Evolutionary conservation across 2,329 filamentous ascomycete species (phyloP), one percentile per base, ranked within the genome.

Genomic region (Alternaria infectoria): DNA sequence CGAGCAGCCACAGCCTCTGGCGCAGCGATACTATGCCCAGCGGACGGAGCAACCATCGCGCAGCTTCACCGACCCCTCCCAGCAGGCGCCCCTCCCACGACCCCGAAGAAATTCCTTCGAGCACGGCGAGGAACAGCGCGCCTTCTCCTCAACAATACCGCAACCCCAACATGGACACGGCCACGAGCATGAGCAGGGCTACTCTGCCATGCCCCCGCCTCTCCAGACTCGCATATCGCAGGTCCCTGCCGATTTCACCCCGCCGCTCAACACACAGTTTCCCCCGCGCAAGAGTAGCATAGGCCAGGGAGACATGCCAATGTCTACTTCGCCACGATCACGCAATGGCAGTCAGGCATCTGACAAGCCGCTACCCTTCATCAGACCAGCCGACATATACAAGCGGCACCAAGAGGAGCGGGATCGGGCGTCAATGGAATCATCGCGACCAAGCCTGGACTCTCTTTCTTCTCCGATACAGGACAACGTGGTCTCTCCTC

Each of bases 341-440:
- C 73, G 71, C 28, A 67, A 76, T 3, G 69, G 71, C 50, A 73
- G 68, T 61, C 80, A 79, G 25, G 36, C 36, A 40, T 69, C 84
- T 40, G 75, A 81, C 54, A 89, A 89, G 69, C 77, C 87, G 1
- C 79, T 87, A 19, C 86, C 89, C 0, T 89, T 95, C 68, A 85
- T 93, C 59, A 86, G 91, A 40, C 91, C 93, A 2, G 87, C 90
- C 12, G 92, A 96, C 69, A 90, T 94, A 45, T 94, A 95, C 77
- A 90, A 87, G 73, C 88, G 90, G 6, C 84, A 90, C 77, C 87
- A 87, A 56, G 90, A 92, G 68, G 90, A 92, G 67, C 85, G 84
- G 57, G 83, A 87, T 68, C 81, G 85, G 40, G 83, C 84, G 59
- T 88, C 87, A 1, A 78, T 87, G 60, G 89, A 90, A 2, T 86